Percentiles rank a stretch among this genome's conserved stretches.
Conservation (phyloP, 1,139 yeast species). For the Scheffersomyces insectosa region DNA sequence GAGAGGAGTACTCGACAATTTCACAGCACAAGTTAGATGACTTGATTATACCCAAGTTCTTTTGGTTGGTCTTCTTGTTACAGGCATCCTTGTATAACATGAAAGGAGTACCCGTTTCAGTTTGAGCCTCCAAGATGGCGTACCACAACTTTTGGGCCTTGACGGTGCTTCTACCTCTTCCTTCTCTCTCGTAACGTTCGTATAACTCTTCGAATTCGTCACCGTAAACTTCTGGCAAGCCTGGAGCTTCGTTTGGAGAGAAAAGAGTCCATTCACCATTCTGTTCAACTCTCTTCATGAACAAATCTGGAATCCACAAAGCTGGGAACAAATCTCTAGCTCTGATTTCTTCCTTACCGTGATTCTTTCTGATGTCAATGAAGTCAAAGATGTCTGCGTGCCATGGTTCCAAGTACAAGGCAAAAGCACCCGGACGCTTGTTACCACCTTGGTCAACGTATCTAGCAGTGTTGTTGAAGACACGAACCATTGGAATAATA, state of each 20-base stretch:
- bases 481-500: slow-evolving; percentile 86
- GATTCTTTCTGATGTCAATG: slow-evolving; percentile 82
- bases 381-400: slow-evolving; percentile 85
- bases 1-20: slow-evolving; percentile 83
- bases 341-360: slow-evolving; percentile 87
- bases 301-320: slow-evolving; percentile 88
- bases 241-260: slow-evolving; percentile 88
- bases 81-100: slow-evolving; percentile 90
- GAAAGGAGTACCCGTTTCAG: slow-evolving; percentile 92
- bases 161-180: slow-evolving; percentile 68
- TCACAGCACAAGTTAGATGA: slow-evolving; percentile 90
- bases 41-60: slow-evolving; percentile 84
- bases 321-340: slow-evolving; percentile 90
- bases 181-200: slow-evolving; percentile 69
- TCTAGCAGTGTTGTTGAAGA: slow-evolving; percentile 87
- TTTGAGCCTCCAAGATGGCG: slow-evolving; percentile 82
- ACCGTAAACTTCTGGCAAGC: slow-evolving; percentile 77
- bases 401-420: slow-evolving; percentile 89
- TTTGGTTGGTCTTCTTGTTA: slow-evolving; percentile 79
- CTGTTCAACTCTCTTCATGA: slow-evolving; percentile 83
- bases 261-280: slow-evolving; percentile 82
- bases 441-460: slow-evolving; percentile 95
- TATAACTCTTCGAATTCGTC: slow-evolving; percentile 75
- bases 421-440: slow-evolving; percentile 93
- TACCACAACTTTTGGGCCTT: slow-evolving; percentile 91